Base-by-base conservation (phyloP, 2,329 filamentous ascomycete species). In the Exophiala lecanii-corni region DNA sequence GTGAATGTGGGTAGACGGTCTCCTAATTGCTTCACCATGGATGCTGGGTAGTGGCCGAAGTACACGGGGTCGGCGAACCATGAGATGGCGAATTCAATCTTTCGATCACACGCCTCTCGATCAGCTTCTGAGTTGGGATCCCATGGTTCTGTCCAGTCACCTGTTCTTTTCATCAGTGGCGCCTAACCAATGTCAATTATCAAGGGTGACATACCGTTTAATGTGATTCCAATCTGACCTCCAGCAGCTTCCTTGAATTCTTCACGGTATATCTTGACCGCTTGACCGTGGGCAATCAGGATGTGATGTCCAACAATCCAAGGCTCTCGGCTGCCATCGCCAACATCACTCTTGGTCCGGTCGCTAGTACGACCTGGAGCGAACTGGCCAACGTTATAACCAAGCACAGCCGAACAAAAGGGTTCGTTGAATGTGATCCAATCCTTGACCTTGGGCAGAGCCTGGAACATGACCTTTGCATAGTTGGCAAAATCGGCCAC, bases 391-490 rank as follows among this genome's bases (percentile, higher is more conserved):
- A 76, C 79, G 59, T 76, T 84, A 67, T 91, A 92, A 25, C 87
- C 87, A 31, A 92, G 74, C 49, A 92, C 82, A 39, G 83, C 79
- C 51, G 80, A 86, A 67, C 86, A 94, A 81, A 85, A 92, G 3
- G 88, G 88, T 70, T 94, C 87, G 63, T 92, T 92, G 69, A 91
- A 88, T 18, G 86, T 92, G 63, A 89, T 86, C 88, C 88, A 94
- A 67, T 86, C 75, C 71, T 88, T 87, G 58, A 89, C 86, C 64
- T 82, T 83, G 41, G 81, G 76, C 43, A 94, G 73, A 1, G 81
- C 78, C 60, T 82, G 74, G 69, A 89, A 94, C 57, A 87, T 72
- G 35, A 87, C 72, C 49, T 82, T 80, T 7, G 87, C 84, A 60
- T 89, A 94, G 66, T 83, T 70, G 55, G 84, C 82, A 61, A 81